Evolutionary conservation across 805 yeast genomes (phyloP).

Genomic region (Candida endomychidarum): DNA sequence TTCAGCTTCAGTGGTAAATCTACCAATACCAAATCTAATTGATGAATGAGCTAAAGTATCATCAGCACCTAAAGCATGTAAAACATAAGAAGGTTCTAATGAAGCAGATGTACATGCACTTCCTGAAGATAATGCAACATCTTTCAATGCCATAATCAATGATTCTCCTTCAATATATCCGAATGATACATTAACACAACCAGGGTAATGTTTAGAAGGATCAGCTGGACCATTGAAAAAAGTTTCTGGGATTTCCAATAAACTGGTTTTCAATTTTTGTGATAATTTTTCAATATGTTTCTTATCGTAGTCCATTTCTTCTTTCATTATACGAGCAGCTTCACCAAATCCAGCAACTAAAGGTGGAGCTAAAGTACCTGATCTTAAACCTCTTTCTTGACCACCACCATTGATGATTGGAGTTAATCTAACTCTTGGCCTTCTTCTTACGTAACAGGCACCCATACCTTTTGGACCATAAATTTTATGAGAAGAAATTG

Average conservation of each 20-base stretch:
- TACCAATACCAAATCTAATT: constrained; percentile 93
- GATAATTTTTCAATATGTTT: constrained; percentile 72
- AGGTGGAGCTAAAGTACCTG: constrained; percentile 98
- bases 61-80: constrained; percentile 96
- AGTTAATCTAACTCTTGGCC: constrained; percentile 96
- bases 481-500: constrained; percentile 93
- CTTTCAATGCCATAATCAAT: constrained; percentile 93
- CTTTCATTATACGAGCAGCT: constrained; percentile 81
- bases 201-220: constrained; percentile 58
- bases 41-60: constrained; percentile 99
- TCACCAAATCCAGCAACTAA: constrained; percentile 95
- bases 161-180: constrained; percentile 99
- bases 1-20: constrained; percentile 96
- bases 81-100: constrained; percentile 93
- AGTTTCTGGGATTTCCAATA: constrained; percentile 83
- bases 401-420: constrained; percentile 98
- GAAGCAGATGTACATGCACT: constrained; percentile 99
- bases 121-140: constrained; percentile 93
- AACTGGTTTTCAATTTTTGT: constrained; percentile 65
- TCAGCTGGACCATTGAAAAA: constrained; percentile 82
- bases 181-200: constrained; percentile 95
- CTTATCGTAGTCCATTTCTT: constrained; percentile 73
- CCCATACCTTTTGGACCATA: constrained; percentile 99
- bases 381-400: constrained; percentile 96
- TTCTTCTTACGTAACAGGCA: constrained; percentile 91